Evolutionary conservation across 2,329 filamentous ascomycete species (phyloP), one percentile per base, ranked within the genome.

Genomic region (Myrmaecium sp.): DNA sequence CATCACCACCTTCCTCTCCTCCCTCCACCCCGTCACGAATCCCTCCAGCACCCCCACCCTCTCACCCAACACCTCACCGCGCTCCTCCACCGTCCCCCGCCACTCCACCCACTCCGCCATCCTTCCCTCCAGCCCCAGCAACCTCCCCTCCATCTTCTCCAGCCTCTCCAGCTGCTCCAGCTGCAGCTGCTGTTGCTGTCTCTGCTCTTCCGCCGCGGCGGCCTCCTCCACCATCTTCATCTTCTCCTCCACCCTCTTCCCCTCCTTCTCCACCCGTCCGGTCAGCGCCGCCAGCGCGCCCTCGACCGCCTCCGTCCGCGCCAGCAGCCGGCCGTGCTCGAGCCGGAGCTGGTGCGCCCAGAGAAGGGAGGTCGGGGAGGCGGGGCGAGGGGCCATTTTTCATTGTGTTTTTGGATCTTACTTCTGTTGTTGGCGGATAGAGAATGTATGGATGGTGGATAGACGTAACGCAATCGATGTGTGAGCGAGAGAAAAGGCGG

Each of bases 321-420:
- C 30, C 5, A 51, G 41, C 3, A 58, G 39, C 23, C 42, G 36
- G 4, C 33, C 36, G 30, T 57, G 44, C 23, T 55, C 44, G 14
- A 46, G 41, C 31, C 51, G 49, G 16, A 56, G 39, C 24, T 55
- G 49, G 15, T 52, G 46, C 1, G 46, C 49, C 53, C 54, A 58
- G 6, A 58, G 38, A 4, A 57, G 41, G 5, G 40, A 35, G 3
- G 37, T 33, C 6, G 34, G 42, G 30, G 17, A 35, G 13, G 25
- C 18, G 15, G 32, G 30, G 15, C 16, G 33, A 6, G 28, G 33
- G 17, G 18, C 29, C 33, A 30, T 35, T 9, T 19, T 17, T n/a
- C n/a, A n/a, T n/a, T n/a, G n/a, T n/a, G n/a, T n/a, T n/a, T n/a
- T n/a, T n/a, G n/a, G n/a, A n/a, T n/a, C n/a, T n/a, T n/a, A n/a